Conservation (phyloP, 805 yeast species). For the Wickerhamomyces kurtzmanii region DNA sequence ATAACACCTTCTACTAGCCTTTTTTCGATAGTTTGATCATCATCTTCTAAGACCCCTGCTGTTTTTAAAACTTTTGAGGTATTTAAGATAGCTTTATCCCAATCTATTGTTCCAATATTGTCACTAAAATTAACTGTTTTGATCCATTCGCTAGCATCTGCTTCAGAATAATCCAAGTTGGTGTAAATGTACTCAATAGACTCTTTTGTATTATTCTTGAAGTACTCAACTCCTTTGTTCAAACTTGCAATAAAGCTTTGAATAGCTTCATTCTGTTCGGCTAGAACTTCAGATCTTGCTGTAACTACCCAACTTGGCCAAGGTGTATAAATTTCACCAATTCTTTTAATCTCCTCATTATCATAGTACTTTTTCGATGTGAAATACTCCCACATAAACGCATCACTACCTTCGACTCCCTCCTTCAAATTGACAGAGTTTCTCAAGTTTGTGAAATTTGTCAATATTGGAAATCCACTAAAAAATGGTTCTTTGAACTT, state of each 20-base stretch:
- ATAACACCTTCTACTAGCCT: conserved; percentile 19
- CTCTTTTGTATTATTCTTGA: conserved; percentile 48
- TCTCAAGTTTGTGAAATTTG: conserved; percentile 67
- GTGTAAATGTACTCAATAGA: conserved; percentile 54
- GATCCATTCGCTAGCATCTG: conserved; percentile 77
- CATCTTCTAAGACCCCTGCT: conserved; percentile 47
- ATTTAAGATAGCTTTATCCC: conserved; percentile 37
- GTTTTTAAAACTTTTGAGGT: conserved; percentile 48
- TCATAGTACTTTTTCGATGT: conserved; percentile 84
- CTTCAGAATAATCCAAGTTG: conserved; percentile 65
- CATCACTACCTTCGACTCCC: conserved; percentile 47
- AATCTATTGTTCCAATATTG: conserved; percentile 34
- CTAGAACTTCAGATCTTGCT: conserved; percentile 31
- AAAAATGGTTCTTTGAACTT: conserved; percentile 44
- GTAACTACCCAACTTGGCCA: conserved; percentile 94
- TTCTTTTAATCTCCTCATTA: conserved; percentile 63
- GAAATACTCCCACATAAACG: conserved; percentile 94
- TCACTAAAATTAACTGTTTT: conserved; percentile 61
- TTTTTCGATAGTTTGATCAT: conserved; percentile 22
- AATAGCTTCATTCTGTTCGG: conserved; percentile 18
- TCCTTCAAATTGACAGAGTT: conserved; percentile 61
- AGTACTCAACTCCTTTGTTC: conserved; percentile 60
- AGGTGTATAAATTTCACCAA: conserved; percentile 88
- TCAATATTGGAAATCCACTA: conserved; percentile 43
- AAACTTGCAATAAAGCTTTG: conserved; percentile 40